These are phyloP conservation scores for Sporisorium scitamineum DNA, from an alignment of 1,284 basidiomycete species.

Conservation along the genomic window DNA sequence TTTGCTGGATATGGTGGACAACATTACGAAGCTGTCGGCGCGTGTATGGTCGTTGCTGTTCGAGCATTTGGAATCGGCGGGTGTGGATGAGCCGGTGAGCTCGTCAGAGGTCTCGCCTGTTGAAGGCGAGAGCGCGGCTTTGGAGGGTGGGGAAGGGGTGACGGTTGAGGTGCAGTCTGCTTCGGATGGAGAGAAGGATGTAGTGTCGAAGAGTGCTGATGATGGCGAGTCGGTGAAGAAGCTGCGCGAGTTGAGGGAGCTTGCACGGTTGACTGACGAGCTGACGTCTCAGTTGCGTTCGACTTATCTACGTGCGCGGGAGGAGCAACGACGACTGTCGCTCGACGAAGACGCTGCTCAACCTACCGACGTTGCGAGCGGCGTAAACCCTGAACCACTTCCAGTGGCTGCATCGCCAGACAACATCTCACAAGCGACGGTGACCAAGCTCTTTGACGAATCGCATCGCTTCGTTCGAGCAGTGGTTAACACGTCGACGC, in stretches of 20 bases:
- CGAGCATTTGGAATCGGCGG: constrained; percentile 43
- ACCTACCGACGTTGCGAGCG: neutral
- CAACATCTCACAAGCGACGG: constrained; percentile 31
- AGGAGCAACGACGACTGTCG: constrained; percentile 27
- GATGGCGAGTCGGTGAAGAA: constrained; percentile 2
- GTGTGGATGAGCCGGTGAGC: constrained; percentile 14
- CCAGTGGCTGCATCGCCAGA: constrained; percentile 19
- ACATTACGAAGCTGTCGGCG: constrained; percentile 58
- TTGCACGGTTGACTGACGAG: constrained; percentile 38
- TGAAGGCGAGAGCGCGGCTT: constrained; percentile 1
- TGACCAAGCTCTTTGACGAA: constrained; percentile 53
- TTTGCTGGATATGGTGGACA: constrained; percentile 53
- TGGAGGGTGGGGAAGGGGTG: neutral
- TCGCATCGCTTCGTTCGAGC: constrained; percentile 59
- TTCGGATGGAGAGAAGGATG: constrained; percentile 19
- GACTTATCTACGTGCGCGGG: constrained; percentile 39
- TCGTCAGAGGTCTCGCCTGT: constrained; percentile 3
- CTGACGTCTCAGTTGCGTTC: constrained; percentile 45
- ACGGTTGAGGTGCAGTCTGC: constrained; percentile 1
- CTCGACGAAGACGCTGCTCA: constrained; percentile 11
- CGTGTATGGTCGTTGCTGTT: constrained; percentile 59
- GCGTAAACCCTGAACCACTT: neutral
- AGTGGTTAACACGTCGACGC: constrained; percentile 59
- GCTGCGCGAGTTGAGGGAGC: constrained; percentile 30
- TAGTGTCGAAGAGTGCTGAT: neutral